phyloP scores from a whole-genome alignment of 106 monocot genomes.

The Dendrobium officinale region DNA sequence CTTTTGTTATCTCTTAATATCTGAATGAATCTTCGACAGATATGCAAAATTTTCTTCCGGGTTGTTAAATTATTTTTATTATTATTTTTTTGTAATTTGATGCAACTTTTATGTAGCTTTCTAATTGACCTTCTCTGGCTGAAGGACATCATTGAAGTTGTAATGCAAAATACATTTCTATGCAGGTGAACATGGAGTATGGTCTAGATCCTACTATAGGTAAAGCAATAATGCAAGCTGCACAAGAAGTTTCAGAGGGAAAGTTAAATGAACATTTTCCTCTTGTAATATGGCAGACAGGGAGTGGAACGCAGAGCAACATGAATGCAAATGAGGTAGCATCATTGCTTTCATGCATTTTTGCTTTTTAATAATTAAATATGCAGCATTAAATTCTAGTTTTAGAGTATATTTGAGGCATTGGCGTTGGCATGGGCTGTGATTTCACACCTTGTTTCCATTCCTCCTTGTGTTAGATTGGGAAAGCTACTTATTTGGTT shows the following conservation, averaged over 20 bases:
- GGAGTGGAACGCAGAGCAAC: slow-evolving; percentile 99
- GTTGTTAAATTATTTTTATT: neutral
- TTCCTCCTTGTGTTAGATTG: neutral
- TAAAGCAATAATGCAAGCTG: slow-evolving; percentile 94
- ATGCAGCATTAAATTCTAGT: neutral
- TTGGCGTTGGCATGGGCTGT: neutral
- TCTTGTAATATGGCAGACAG: slow-evolving; percentile 99
- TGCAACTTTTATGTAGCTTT: neutral
- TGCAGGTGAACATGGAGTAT: slow-evolving; percentile 94
- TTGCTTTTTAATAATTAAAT: neutral
- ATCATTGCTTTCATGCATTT: neutral
- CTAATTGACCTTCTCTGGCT: neutral
- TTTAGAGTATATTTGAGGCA: neutral
- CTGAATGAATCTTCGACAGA: neutral
- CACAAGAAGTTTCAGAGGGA: slow-evolving; percentile 92
- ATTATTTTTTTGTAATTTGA: neutral
- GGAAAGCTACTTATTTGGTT: neutral
- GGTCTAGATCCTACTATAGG: slow-evolving; percentile 84
- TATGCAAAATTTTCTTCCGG: neutral
- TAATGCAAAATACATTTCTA: slow-evolving; percentile 1
- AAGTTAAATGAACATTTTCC: slow-evolving; percentile 96
- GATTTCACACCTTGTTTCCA: neutral
- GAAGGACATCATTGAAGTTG: neutral
- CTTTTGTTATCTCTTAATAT: neutral
- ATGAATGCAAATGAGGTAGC: slow-evolving; percentile 99